phyloP scores from a whole-genome alignment of 2,329 filamentous ascomycete genomes.

The Exserohilum turcica region DNA sequence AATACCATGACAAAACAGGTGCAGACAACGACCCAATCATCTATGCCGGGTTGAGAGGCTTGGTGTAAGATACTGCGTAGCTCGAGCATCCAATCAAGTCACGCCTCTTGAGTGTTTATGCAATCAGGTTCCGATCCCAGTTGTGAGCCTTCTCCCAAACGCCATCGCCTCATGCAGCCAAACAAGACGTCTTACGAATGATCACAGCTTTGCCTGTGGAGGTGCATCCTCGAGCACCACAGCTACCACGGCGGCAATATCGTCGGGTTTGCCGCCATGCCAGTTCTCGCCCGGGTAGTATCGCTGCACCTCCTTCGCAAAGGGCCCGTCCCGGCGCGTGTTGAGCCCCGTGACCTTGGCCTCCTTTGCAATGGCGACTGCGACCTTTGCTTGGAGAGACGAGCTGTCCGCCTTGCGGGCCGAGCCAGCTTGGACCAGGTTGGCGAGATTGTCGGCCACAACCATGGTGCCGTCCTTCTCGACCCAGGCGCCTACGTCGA shows the following conservation, averaged over 20 bases:
- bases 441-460: conserved; percentile 64
- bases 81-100: conserved; percentile 3
- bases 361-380: conserved; percentile 76
- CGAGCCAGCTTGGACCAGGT: conserved; percentile 59
- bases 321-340: conserved; percentile 82
- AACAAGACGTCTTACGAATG: conserved; percentile 24
- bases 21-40: neutral
- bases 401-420: conserved; percentile 47
- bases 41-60: neutral
- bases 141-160: conserved; percentile 23
- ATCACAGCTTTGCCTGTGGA: conserved; percentile 20
- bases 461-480: conserved; percentile 54
- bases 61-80: conserved; percentile 2
- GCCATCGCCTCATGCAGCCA: conserved; percentile 36
- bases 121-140: conserved; percentile 16
- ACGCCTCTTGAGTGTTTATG: conserved; percentile 14
- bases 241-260: conserved; percentile 86
- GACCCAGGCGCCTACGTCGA: conserved; percentile 73
- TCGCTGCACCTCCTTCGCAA: conserved; percentile 90
- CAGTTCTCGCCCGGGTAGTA: conserved; percentile 85
- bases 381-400: conserved; percentile 78
- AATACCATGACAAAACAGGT: neutral
- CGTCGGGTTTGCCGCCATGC: conserved; percentile 91
- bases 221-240: conserved; percentile 39
- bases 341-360: conserved; percentile 87